Evolutionary conservation across 2,329 filamentous ascomycete genomes (phyloP).

Genomic region (Chalara sp.): DNA sequence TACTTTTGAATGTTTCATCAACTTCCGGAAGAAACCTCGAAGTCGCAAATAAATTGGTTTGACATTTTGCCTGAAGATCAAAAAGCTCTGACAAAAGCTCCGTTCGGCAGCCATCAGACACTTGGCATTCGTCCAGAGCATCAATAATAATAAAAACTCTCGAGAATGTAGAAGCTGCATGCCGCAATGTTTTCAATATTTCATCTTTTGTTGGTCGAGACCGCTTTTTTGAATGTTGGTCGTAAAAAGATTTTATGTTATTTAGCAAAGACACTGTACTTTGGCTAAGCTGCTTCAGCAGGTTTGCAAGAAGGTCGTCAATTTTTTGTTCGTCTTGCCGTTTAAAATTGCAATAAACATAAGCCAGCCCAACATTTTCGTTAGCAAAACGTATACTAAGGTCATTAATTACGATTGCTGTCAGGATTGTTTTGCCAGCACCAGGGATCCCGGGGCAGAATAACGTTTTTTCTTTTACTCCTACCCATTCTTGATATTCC

Average conservation of each 20-base stretch:
- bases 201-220: background rate
- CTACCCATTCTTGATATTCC: background rate
- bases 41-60: background rate
- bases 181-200: background rate
- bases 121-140: background rate
- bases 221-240: background rate
- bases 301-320: too few relatives aligned
- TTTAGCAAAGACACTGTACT: too few relatives aligned
- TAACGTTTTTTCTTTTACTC: background rate
- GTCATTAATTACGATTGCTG: background rate
- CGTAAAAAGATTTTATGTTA: too few relatives aligned
- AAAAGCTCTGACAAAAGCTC: background rate
- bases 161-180: background rate
- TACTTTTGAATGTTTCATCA: background rate
- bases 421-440: background rate
- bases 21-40: background rate
- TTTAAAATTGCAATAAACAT: conserved; percentile 9
- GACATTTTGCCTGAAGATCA: background rate
- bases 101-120: background rate
- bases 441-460: background rate
- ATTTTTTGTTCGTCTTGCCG: too few relatives aligned
- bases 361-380: background rate
- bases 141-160: background rate
- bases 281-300: too few relatives aligned
- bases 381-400: background rate